Percentiles rank a stretch among this genome's conserved stretches.
Evolutionary conservation across 2,329 filamentous ascomycete genomes (phyloP).

Genomic region (Pseudophaeomoniella oleicola): DNA sequence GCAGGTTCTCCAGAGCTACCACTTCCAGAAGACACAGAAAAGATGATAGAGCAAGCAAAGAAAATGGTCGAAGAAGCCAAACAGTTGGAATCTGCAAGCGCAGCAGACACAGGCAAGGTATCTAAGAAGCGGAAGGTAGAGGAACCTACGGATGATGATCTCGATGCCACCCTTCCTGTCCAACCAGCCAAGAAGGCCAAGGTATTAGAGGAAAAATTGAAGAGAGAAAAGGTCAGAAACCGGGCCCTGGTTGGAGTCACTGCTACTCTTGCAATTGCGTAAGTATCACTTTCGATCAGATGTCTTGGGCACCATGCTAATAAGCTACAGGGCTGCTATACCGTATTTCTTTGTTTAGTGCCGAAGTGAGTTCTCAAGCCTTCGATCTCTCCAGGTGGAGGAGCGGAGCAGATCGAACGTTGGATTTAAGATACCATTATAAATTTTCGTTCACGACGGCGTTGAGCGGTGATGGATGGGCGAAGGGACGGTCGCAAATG

Average conservation of each 20-base stretch:
- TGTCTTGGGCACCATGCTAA: slow-evolving; percentile 10
- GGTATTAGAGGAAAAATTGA: slow-evolving; percentile 57
- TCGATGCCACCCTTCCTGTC: slow-evolving; percentile 18
- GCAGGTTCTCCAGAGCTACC: slow-evolving; percentile 51
- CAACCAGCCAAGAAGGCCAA: slow-evolving; percentile 56
- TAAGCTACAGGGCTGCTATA: slow-evolving; percentile 24
- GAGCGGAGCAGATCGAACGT: background rate
- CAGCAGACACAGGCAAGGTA: slow-evolving; percentile 14
- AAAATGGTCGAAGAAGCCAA: slow-evolving; percentile 70
- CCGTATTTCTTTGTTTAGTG: slow-evolving; percentile 27
- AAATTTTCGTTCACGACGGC: background rate
- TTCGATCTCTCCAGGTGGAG: background rate
- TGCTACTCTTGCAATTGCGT: slow-evolving; percentile 82
- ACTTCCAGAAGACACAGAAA: slow-evolving; percentile 60
- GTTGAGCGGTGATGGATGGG: too few relatives aligned
- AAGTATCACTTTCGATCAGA: slow-evolving; percentile 29
- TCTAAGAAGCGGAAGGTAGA: slow-evolving; percentile 61
- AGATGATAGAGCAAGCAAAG: slow-evolving; percentile 75
- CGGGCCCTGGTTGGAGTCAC: slow-evolving; percentile 75
- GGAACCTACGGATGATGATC: slow-evolving; percentile 26
- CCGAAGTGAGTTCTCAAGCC: slow-evolving; percentile 10
- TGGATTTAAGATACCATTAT: background rate
- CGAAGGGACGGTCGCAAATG: too few relatives aligned
- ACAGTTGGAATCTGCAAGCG: slow-evolving; percentile 22
- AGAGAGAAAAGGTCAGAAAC: slow-evolving; percentile 74